Base-by-base conservation (phyloP, 2,329 filamentous ascomycete genomes). In the Zasmidium cellare region DNA sequence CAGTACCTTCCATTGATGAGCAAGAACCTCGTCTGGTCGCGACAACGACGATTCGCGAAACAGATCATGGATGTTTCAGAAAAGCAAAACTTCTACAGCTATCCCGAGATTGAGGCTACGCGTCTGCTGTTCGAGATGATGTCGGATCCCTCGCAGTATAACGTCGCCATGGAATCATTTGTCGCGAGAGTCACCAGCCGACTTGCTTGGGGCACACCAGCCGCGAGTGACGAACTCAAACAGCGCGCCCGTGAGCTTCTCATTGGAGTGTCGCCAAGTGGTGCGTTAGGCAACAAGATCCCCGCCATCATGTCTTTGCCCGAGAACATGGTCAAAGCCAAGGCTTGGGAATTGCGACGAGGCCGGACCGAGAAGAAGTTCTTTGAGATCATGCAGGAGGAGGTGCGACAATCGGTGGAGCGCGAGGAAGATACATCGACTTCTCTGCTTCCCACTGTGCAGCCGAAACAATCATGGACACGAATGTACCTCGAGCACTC, bases 151-250 rank as follows among this genome's bases (percentile, higher is more conserved):
- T 67, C 71, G 7, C 65, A 70, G 16, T 80, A 79, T 65, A 77
- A 79, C 47, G 71, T 76, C 55, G 70, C 70, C 1, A 65, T 79
- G 41, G 77, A 80, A 57, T 78, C 76, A 0, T 79, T 75, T 67
- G 75, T 79, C 41, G 70, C 77, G 14, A 72, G 77, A 16, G 74
- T 79, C n/a, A 80, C 76, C n/a, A 77, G 75, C 53, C 72, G 77
- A 25, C 68, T 79, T 9, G 77, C 77, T 16, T 80, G 77, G 77
- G 77, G 77, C 9, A 76, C 75, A 53, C 71, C 74, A 51, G 72
- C 75, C 53, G 74, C 73, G 9, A 76, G 75, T 28, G 76, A 79
- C 44, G 77, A 80, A 56, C 72, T 79, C 47, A 79, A 79, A 57
- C 76, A 79, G 61, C 71, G 77, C 46, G 77, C 77, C 3, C 74